Evolutionary conservation across 495 filamentous ascomycete species (phyloP).

Genomic region (Penicillium fimorum): DNA sequence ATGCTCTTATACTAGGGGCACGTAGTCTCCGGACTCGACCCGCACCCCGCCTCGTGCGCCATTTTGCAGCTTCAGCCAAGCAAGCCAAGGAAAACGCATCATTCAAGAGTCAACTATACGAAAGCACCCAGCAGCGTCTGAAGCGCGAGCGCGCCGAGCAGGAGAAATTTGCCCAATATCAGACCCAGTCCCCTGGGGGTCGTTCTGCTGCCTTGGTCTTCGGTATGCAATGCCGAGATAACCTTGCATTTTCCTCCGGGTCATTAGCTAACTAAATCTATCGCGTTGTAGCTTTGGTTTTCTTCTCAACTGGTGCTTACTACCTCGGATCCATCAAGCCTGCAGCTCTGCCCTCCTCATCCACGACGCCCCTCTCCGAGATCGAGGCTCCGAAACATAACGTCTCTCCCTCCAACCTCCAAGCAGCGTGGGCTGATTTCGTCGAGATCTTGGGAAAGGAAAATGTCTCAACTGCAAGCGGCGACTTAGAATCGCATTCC

Average conservation of each 20-base stretch:
- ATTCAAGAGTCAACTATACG: slow-evolving; percentile 85
- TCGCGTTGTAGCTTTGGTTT: slow-evolving; percentile 48
- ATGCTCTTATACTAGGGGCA: slow-evolving; percentile 21
- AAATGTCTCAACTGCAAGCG: slow-evolving; percentile 72
- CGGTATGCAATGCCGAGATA: slow-evolving; percentile 42
- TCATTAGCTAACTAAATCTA: slow-evolving; percentile 6
- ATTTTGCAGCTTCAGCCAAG: slow-evolving; percentile 23
- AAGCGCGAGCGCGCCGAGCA: slow-evolving; percentile 71
- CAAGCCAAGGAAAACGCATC: slow-evolving; percentile 38
- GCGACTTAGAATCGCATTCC: slow-evolving; percentile 68
- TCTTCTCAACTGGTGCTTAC: slow-evolving; percentile 64
- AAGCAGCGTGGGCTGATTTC: slow-evolving; percentile 94
- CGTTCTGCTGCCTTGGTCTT: slow-evolving; percentile 63
- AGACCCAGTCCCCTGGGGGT: slow-evolving; percentile 51
- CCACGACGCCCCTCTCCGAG: slow-evolving; percentile 68
- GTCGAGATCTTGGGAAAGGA: slow-evolving; percentile 77
- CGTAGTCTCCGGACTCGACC: slow-evolving; percentile 23
- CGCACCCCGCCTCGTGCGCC: slow-evolving; percentile 16
- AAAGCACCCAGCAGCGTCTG: slow-evolving; percentile 75
- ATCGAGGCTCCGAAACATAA: slow-evolving; percentile 66
- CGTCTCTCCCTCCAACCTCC: slow-evolving; percentile 68
- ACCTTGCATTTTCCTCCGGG: neutral
- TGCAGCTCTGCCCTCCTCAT: slow-evolving; percentile 58
- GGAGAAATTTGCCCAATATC: slow-evolving; percentile 58
- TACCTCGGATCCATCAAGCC: slow-evolving; percentile 65